Evolutionary conservation across 2,329 filamentous ascomycete species (phyloP).

Genomic region (Botrytis byssoidea): DNA sequence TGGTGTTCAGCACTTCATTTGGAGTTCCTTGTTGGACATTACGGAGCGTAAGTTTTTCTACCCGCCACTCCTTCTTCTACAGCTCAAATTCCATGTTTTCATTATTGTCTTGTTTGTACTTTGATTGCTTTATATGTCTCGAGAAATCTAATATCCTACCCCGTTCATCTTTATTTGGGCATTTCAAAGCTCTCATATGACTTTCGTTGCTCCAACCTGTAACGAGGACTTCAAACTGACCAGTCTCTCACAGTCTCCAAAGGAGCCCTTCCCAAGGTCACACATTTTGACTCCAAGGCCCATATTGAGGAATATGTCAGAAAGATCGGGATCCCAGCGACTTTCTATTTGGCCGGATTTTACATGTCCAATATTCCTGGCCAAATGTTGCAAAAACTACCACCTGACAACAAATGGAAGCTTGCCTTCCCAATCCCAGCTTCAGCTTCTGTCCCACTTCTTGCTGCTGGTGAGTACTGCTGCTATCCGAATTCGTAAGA

Average conservation of each 20-base stretch:
- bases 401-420: slow-evolving; percentile 37
- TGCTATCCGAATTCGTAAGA: neutral
- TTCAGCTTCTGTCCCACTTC: slow-evolving; percentile 39
- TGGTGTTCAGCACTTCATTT: slow-evolving; percentile 48
- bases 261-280: slow-evolving; percentile 43
- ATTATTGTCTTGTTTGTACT: neutral
- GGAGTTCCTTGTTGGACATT: slow-evolving; percentile 46
- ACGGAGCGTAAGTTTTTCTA: slow-evolving; percentile 40
- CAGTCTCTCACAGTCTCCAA: slow-evolving; percentile 40
- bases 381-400: slow-evolving; percentile 30
- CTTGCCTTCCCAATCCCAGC: slow-evolving; percentile 35
- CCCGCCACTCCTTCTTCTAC: neutral
- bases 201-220: neutral
- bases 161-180: neutral
- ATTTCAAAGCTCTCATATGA: neutral
- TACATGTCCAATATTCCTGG: slow-evolving; percentile 52
- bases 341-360: slow-evolving; percentile 49
- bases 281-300: slow-evolving; percentile 43
- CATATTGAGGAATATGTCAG: slow-evolving; percentile 42
- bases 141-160: neutral
- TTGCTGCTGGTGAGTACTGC: slow-evolving; percentile 32
- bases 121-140: neutral
- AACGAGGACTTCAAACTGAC: neutral
- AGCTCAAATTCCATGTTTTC: neutral
- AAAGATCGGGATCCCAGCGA: slow-evolving; percentile 44